A percentile compares a stretch with the other conserved stretches of the same genome.
Conservation (phyloP, 106 monocot species). For the Dactylorhiza incarnata region DNA sequence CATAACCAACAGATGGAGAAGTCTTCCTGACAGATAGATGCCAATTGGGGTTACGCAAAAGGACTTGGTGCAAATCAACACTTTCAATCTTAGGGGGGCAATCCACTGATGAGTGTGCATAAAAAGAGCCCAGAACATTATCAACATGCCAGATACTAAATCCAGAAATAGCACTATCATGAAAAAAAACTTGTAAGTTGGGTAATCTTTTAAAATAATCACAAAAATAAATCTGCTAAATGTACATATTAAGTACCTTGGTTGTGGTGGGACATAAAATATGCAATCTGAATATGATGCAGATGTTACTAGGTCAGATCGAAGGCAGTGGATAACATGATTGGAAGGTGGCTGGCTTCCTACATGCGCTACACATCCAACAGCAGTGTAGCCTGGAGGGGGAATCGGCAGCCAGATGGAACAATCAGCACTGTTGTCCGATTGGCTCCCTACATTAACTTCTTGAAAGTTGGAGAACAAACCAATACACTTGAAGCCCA, state of each 20-base stretch:
- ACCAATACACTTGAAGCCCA: constrained; percentile 69
- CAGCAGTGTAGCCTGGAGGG: constrained; percentile 81
- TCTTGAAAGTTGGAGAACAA: constrained; percentile 41
- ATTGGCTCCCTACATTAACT: constrained; percentile 8
- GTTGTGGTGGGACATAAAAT: constrained; percentile 37
- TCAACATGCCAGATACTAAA: constrained; percentile 89
- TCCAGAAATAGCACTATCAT: constrained; percentile 40
- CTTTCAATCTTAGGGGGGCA: constrained; percentile 30
- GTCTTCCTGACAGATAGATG: constrained; percentile 17
- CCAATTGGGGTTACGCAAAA: constrained; percentile 47
- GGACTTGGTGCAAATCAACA: constrained; percentile 72
- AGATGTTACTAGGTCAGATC: constrained; percentile 85
- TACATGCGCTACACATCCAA: constrained; percentile 79
- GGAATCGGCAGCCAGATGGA: constrained; percentile 91
- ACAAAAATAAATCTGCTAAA: neutral
- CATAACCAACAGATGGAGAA: constrained; percentile 13
- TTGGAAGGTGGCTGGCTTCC: constrained; percentile 71
- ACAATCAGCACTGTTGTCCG: constrained; percentile 37
- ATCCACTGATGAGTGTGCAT: constrained; percentile 52
- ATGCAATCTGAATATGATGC: constrained; percentile 69
- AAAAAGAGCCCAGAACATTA: constrained; percentile 75
- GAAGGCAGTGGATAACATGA: constrained; percentile 83
- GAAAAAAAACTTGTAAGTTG: neutral
- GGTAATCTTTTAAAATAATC: neutral
- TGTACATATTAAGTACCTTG: constrained; percentile 29